Conservation (phyloP, 2,329 filamentous ascomycete genomes). For the Saccharata proteae region DNA sequence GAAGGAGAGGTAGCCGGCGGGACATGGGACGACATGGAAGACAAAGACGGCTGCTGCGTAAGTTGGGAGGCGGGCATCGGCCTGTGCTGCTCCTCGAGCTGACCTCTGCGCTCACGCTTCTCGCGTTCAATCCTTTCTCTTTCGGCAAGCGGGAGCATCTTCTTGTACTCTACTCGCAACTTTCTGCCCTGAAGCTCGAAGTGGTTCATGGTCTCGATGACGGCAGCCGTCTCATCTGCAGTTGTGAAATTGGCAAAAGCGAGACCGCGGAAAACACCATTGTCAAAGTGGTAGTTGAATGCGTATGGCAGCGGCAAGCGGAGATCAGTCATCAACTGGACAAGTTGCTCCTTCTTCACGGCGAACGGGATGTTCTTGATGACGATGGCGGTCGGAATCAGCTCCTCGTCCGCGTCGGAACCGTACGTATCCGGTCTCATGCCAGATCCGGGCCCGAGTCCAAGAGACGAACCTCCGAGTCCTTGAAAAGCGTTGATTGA, state of each 20-base stretch:
- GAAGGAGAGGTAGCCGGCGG: constrained; percentile 51
- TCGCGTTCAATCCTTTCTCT: constrained; percentile 92
- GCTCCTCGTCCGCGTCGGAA: constrained; percentile 60
- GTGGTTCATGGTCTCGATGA: constrained; percentile 91
- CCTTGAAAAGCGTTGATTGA: constrained; percentile 27
- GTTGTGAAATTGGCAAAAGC: constrained; percentile 98
- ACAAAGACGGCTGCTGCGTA: constrained; percentile 76
- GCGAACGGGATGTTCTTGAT: constrained; percentile 99
- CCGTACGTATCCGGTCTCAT: constrained; percentile 33
- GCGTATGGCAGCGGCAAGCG: constrained; percentile 90
- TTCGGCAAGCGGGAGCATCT: constrained; percentile 93
- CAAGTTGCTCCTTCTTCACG: constrained; percentile 90
- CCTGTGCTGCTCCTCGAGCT: constrained; percentile 93
- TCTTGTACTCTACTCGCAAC: constrained; percentile 95
- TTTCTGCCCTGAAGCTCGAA: constrained; percentile 92
- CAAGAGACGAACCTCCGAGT: constrained; percentile 22
- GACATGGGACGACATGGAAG: constrained; percentile 54
- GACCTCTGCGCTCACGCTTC: constrained; percentile 89
- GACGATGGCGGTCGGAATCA: constrained; percentile 95
- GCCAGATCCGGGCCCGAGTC: constrained; percentile 3
- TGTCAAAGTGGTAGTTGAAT: constrained; percentile 99
- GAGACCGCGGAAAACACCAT: constrained; percentile 87
- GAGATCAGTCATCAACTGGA: constrained; percentile 87
- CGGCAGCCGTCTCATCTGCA: constrained; percentile 79
- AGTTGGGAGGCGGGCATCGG: constrained; percentile 52